Base-by-base conservation (phyloP, 108 stramenopile genomes). In the Fragilaria crotonensis region DNA sequence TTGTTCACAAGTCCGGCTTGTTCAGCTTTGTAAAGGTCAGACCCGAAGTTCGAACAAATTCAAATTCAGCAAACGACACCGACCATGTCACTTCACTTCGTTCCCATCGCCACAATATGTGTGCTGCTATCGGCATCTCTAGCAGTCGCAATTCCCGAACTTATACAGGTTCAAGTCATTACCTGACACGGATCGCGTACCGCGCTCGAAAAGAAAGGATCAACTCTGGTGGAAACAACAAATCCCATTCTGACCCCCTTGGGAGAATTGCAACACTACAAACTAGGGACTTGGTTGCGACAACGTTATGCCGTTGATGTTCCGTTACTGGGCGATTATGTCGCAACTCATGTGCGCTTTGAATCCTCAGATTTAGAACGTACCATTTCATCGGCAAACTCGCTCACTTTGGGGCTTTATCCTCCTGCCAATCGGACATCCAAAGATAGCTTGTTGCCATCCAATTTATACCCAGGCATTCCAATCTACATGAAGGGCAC, bases 121-220 rank as follows among this genome's bases (percentile, higher is more conserved):
- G n/a, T n/a, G n/a, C n/a, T n/a, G n/a, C n/a, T n/a, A n/a, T n/a
- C n/a, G n/a, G n/a, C n/a, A n/a, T n/a, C 25, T 21, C 33, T 44
- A 25, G 57, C 45, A 22, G n/a, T 52, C 25, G 63, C 52, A 14
- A 54, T 19, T 18, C 52, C 33, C 9, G 41, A 55, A 46, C 41
- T 70, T 2, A 44, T 58, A 45, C 78, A 79, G 53, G 41, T 74
- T 29, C 73, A 74, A 33, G 69, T 79, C 21, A 62, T 79, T 25
- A 79, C 78, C 4, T 57, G 78, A 2, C 78, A 79, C 49, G 78
- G 78, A 0, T 33, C 66, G 21, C 73, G 73, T 19, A 45, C 58
- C 7, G 47, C 52, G 26, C 36, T 75, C 22, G 28, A 50, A 5
- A 74, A 79, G 48, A 32, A 64, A 26, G 47, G 52, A 14, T 48